Conservation (phyloP, 495 filamentous ascomycete genomes). For the Tuber melanosporum region DNA sequence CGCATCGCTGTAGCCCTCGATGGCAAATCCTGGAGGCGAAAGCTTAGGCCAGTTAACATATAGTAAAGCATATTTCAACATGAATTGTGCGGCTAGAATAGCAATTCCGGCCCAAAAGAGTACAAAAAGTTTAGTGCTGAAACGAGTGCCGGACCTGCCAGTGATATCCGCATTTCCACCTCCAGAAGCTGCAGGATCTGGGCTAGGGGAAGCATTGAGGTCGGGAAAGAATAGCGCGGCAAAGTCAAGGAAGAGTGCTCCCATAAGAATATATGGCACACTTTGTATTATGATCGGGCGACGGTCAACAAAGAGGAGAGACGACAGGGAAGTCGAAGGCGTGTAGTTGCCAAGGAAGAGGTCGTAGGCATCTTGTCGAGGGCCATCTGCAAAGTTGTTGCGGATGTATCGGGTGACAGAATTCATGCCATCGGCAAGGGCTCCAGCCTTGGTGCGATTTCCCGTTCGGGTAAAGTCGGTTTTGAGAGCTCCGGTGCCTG, state of each 20-base stretch:
- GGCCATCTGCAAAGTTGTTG: slow-evolving; percentile 91
- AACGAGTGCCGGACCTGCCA: slow-evolving; percentile 49
- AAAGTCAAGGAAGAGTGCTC: slow-evolving; percentile 77
- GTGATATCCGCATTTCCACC: neutral
- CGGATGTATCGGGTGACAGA: slow-evolving; percentile 74
- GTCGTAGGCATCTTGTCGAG: slow-evolving; percentile 90
- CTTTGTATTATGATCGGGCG: slow-evolving; percentile 80
- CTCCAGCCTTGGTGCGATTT: slow-evolving; percentile 72
- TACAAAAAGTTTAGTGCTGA: slow-evolving; percentile 71
- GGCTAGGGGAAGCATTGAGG: neutral
- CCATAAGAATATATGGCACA: slow-evolving; percentile 77
- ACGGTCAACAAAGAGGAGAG: slow-evolving; percentile 71
- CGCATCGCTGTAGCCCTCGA: slow-evolving; percentile 81
- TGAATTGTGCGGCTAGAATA: slow-evolving; percentile 64
- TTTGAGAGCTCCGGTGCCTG: slow-evolving; percentile 91
- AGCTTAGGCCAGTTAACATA: slow-evolving; percentile 98
- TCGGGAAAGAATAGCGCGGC: slow-evolving; percentile 49
- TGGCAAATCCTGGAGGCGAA: slow-evolving; percentile 73
- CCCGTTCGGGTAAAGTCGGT: slow-evolving; percentile 92
- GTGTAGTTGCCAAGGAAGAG: slow-evolving; percentile 82
- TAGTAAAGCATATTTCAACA: slow-evolving; percentile 75
- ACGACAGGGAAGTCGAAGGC: slow-evolving; percentile 59
- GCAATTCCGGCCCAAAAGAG: slow-evolving; percentile 65
- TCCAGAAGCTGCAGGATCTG: slow-evolving; percentile 59
- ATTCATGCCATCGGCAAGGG: slow-evolving; percentile 72